Evolutionary conservation across 1,139 yeast genomes (phyloP).

Genomic region (Fermentozyma sake): DNA sequence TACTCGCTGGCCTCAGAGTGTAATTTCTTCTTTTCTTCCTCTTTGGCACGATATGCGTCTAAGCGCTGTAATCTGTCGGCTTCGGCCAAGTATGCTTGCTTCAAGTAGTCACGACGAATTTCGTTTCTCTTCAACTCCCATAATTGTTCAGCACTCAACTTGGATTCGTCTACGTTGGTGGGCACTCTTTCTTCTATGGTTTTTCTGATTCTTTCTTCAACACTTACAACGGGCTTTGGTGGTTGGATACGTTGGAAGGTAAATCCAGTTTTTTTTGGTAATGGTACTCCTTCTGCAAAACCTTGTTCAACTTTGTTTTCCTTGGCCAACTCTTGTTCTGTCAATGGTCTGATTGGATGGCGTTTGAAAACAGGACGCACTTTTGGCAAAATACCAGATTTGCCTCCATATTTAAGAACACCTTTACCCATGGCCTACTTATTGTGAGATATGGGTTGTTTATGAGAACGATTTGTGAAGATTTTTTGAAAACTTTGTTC

Average conservation of each 20-base stretch:
- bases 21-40: slow-evolving; percentile 20
- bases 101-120: slow-evolving; percentile 68
- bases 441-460: slow-evolving; percentile 2
- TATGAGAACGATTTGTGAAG: slow-evolving; percentile 1
- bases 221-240: slow-evolving; percentile 52
- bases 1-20: slow-evolving; percentile 22
- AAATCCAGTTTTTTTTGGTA: slow-evolving; percentile 61
- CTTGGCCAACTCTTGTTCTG: slow-evolving; percentile 26
- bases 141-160: slow-evolving; percentile 45
- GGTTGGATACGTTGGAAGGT: slow-evolving; percentile 37
- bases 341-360: slow-evolving; percentile 53
- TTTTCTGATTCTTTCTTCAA: slow-evolving; percentile 50
- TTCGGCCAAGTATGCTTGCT: slow-evolving; percentile 62
- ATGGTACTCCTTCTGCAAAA: slow-evolving; percentile 69
- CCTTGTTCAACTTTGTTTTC: slow-evolving; percentile 55
- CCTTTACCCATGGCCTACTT: slow-evolving; percentile 43
- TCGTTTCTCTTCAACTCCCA: slow-evolving; percentile 58
- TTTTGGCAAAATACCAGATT: slow-evolving; percentile 79
- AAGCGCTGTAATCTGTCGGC: slow-evolving; percentile 26
- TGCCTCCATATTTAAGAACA: slow-evolving; percentile 52
- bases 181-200: slow-evolving; percentile 44
- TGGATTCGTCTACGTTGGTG: slow-evolving; percentile 28
- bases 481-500: slow-evolving; percentile 1
- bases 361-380: slow-evolving; percentile 68
- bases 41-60: slow-evolving; percentile 24